Evolutionary conservation across 257 asterid species (phyloP).

Genomic region (Solanum verrucosum): DNA sequence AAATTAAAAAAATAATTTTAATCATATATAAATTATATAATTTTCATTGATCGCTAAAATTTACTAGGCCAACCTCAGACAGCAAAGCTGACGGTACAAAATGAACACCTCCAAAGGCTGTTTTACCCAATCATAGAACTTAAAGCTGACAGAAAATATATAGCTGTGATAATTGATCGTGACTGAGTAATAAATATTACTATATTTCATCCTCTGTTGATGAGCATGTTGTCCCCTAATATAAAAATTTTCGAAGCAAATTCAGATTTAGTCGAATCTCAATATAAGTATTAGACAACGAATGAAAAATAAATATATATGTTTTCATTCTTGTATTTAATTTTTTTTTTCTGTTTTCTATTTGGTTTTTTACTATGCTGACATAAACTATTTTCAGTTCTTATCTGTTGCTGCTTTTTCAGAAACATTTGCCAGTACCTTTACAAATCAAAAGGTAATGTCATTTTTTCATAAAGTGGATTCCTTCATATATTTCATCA

Average conservation of each 20-base stretch:
- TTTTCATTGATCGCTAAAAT: rapidly evolving
- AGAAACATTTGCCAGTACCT: not conserved
- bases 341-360: not conserved
- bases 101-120: not conserved
- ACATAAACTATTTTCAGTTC: not conserved
- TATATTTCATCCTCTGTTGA: not conserved
- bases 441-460: not conserved
- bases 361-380: not conserved
- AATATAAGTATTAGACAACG: not conserved
- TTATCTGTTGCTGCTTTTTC: not conserved
- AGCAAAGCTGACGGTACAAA: not conserved
- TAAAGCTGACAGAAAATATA: not conserved
- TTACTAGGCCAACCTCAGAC: not conserved
- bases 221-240: rapidly evolving
- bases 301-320: not conserved
- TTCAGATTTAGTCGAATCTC: rapidly evolving
- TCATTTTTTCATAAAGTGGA: not conserved
- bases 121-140: not conserved
- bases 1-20: no score
- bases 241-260: rapidly evolving
- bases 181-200: not conserved
- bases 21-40: no score
- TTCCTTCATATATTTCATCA: not conserved
- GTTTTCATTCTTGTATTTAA: not conserved
- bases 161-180: not conserved